phyloP scores from a whole-genome alignment of 305 asterid species.

The Fraxinus paxiana region DNA sequence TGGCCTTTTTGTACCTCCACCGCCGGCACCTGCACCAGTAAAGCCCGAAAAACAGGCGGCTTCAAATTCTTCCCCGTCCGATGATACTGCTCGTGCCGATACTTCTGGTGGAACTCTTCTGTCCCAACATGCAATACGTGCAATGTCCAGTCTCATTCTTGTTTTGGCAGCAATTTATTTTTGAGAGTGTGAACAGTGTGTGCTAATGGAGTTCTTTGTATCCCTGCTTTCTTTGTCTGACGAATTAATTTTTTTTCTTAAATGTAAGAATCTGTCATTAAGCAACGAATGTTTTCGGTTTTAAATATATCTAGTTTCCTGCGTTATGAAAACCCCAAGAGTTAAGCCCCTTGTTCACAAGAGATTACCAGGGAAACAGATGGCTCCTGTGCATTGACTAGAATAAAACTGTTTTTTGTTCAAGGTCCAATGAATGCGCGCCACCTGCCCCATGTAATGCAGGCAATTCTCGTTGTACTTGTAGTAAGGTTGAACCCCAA shows the following conservation, averaged over 20 bases:
- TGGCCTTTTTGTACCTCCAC: slow-evolving; percentile 39
- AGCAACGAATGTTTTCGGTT: background rate
- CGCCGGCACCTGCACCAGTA: slow-evolving; percentile 54
- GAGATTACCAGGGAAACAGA: background rate
- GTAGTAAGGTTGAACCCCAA: background rate
- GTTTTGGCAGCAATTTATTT: slow-evolving; percentile 19
- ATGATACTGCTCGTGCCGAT: slow-evolving; percentile 19
- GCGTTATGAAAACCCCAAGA: background rate
- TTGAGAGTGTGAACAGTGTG: background rate
- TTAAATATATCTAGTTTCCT: background rate
- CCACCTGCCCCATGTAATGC: background rate
- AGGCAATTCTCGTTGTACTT: background rate
- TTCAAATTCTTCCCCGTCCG: slow-evolving; percentile 24
- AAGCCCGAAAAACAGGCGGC: slow-evolving; percentile 31
- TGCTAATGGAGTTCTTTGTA: slow-evolving; percentile 7
- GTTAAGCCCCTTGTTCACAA: background rate
- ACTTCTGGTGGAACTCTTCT: slow-evolving; percentile 31
- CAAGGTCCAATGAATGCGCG: background rate
- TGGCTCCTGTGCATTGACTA: background rate
- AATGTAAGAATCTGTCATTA: background rate
- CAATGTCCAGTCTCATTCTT: slow-evolving; percentile 8
- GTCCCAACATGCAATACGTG: background rate
- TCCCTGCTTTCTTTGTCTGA: background rate
- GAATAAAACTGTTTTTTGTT: background rate
- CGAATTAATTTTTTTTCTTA: slow-evolving; percentile 7